phyloP scores from a whole-genome alignment of 176 grass and related monocot species.

The Oryza glumipatula region DNA sequence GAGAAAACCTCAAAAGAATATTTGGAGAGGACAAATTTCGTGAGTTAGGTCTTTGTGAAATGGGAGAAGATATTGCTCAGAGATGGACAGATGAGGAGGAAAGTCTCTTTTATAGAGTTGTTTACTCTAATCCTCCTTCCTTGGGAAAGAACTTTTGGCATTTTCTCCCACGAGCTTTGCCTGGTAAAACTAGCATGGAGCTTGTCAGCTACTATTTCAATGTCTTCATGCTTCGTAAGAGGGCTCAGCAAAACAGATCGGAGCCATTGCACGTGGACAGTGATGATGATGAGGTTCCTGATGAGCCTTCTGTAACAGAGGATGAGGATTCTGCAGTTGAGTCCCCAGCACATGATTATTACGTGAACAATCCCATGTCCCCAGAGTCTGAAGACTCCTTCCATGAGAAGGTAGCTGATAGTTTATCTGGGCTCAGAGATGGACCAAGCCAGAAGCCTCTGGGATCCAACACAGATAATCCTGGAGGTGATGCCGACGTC shows the following conservation, averaged over 20 bases:
- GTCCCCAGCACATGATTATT: conserved; percentile 35
- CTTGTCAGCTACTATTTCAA: conserved; percentile 93
- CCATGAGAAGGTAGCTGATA: conserved; percentile 23
- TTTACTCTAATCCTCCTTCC: conserved; percentile 65
- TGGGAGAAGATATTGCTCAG: conserved; percentile 72
- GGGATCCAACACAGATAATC: conserved; percentile 15
- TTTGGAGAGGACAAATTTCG: conserved; percentile 64
- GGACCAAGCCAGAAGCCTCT: not conserved
- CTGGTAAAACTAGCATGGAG: conserved; percentile 67
- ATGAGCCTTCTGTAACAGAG: conserved; percentile 24
- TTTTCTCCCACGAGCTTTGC: conserved; percentile 57
- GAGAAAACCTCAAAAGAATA: conserved; percentile 53
- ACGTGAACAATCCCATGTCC: conserved; percentile 16
- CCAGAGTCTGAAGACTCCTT: conserved; percentile 35
- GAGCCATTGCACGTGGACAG: conserved; percentile 69
- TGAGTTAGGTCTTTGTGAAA: conserved; percentile 69
- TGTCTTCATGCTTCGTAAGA: conserved; percentile 82
- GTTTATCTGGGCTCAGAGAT: conserved; percentile 1
- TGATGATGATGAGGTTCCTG: conserved; percentile 79
- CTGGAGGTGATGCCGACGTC: conserved; percentile 11
- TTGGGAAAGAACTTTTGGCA: conserved; percentile 76
- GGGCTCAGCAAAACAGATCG: conserved; percentile 76
- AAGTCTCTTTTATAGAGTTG: conserved; percentile 59
- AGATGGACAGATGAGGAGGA: conserved; percentile 86
- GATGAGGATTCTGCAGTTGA: conserved; percentile 60